Conservation (phyloP, 257 asterid genomes). For the Striga asiatica region DNA sequence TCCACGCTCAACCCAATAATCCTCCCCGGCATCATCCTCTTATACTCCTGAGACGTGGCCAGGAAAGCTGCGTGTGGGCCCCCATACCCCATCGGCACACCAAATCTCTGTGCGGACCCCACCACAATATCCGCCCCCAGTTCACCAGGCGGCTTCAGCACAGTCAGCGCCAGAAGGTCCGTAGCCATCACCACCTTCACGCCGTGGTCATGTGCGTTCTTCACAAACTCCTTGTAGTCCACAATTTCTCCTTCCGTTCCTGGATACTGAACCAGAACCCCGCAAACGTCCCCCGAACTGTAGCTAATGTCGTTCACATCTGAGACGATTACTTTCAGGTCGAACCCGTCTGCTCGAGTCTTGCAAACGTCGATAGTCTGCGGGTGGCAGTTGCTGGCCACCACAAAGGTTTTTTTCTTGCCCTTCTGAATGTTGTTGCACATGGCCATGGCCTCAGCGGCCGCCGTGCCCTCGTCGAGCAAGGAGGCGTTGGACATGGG, state of each 20-base stretch:
- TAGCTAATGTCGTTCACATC: constrained; percentile 71
- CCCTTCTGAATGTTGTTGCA: constrained; percentile 81
- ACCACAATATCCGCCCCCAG: constrained; percentile 89
- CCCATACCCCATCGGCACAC: constrained; percentile 99
- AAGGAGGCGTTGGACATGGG: constrained; percentile 97
- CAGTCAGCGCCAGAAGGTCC: constrained; percentile 77
- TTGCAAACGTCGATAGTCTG: constrained; percentile 84
- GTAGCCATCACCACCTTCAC: constrained; percentile 98
- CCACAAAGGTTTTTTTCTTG: constrained; percentile 76
- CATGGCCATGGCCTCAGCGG: constrained; percentile 99
- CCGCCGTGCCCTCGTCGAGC: constrained; percentile 85
- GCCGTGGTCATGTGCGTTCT: constrained; percentile 85
- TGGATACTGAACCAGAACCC: constrained; percentile 90
- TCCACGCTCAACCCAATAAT: constrained; percentile 94
- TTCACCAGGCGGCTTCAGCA: constrained; percentile 96
- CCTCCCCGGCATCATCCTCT: constrained; percentile 99
- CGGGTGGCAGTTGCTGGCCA: constrained; percentile 90
- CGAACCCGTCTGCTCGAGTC: constrained; percentile 92
- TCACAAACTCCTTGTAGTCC: constrained; percentile 76
- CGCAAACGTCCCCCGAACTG: constrained; percentile 79
- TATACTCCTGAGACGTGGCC: constrained; percentile 98
- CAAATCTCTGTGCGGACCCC: constrained; percentile 98
- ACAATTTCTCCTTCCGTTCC: constrained; percentile 94
- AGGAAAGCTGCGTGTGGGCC: constrained; percentile 99
- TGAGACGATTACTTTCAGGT: constrained; percentile 57